These are phyloP conservation scores for Yamadazyma epiphylla DNA, from an alignment of 1,139 yeast genomes.

Conservation along the genomic window DNA sequence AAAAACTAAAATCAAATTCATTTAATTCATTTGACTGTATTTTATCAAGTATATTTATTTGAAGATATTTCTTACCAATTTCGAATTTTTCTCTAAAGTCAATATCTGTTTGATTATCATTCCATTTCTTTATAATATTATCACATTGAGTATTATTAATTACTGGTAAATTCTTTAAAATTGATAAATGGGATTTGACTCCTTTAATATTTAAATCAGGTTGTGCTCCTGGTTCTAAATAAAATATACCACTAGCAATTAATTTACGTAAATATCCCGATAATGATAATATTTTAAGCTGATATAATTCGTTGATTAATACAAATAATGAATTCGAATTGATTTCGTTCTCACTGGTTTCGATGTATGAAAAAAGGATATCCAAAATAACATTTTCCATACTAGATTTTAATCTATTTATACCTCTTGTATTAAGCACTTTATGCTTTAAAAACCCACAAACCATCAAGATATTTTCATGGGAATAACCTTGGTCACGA, in stretches of 20 bases:
- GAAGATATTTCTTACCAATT: slow-evolving; percentile 23
- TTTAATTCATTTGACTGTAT: slow-evolving; percentile 14
- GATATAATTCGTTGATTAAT: slow-evolving; percentile 53
- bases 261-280: slow-evolving; percentile 72
- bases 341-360: slow-evolving; percentile 25
- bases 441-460: slow-evolving; percentile 38
- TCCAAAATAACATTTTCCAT: slow-evolving; percentile 49
- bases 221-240: slow-evolving; percentile 31
- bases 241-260: slow-evolving; percentile 81
- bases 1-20: slow-evolving; percentile 15
- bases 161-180: slow-evolving; percentile 54
- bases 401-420: slow-evolving; percentile 32
- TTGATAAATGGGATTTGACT: slow-evolving; percentile 43
- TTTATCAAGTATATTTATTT: slow-evolving; percentile 21
- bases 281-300: slow-evolving; percentile 49
- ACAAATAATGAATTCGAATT: slow-evolving; percentile 39
- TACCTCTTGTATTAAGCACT: slow-evolving; percentile 21
- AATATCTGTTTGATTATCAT: slow-evolving; percentile 20
- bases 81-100: slow-evolving; percentile 32
- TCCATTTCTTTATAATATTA: slow-evolving; percentile 43
- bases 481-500: slow-evolving; percentile 25
- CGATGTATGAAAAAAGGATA: slow-evolving; percentile 27
- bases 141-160: slow-evolving; percentile 49
- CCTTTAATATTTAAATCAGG: slow-evolving; percentile 17
- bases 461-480: slow-evolving; percentile 31